Base-by-base conservation (phyloP, 441 rosid species). In the Macaranga tanarius region DNA sequence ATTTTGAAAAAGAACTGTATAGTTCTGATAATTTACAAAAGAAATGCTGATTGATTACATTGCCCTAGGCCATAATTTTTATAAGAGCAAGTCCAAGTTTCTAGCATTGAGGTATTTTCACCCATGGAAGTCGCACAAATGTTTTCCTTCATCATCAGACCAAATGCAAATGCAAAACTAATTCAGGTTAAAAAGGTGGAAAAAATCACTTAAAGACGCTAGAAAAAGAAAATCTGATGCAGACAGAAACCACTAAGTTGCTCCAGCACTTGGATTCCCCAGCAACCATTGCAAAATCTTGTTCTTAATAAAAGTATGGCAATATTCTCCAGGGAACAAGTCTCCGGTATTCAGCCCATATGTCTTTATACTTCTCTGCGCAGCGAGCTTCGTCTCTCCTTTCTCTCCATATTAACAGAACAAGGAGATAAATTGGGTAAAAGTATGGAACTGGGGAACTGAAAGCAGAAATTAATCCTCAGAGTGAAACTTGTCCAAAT, bases 271-370 rank as follows among this genome's bases (percentile, higher is more conserved):
- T 20, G 55, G 47, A 28, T 10, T 22, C n/a, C 8, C 10, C 45
- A 25, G 48, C 54, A 73, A 23, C 10, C 11, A 34, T 8, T 45
- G 54, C 38, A 60, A 31, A 71, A 31, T 16, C 50, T 38, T 59
- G 54, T 52, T 28, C 47, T 73, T 84, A 92, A 70, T 92, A 95
- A 17, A 91, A 28, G 62, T 81, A 90, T 8, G 99, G 99, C 55
- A 91, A 78, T 82, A 95, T 95, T 84, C 99, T 95, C 92, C 92
- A 92, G 5, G 99, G 96, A 74, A 91, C 97, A 66, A 88, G 83
- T 70, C 83, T 84, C 31, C 94, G 58, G 52, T 92, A 95, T 74
- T 92, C 94, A 0, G 83, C 84, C 97, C 99, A 89, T 11, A 88
- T 75, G 67, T 95, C 97, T 75, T 79, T 88, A 74, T 95, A 95